A percentile compares a stretch with the other conserved stretches of the same genome.
These are phyloP conservation scores for Sporothrix protearum DNA, from an alignment of 2,329 filamentous ascomycete species.

Conservation along the genomic window DNA sequence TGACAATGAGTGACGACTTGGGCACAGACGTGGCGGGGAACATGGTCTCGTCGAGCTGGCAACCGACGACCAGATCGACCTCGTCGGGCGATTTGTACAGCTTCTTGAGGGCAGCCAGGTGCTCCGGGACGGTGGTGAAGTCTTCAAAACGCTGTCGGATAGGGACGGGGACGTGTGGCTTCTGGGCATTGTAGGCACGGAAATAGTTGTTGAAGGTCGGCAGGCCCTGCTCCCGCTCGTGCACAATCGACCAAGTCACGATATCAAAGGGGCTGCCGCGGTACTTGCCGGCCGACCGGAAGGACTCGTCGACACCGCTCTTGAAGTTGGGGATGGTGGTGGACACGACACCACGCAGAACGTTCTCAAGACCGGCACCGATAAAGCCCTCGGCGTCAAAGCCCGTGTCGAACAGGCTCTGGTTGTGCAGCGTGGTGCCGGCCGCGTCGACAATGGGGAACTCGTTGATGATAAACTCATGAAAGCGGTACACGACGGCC, in stretches of 20 bases:
- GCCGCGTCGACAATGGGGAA: constrained; percentile 25
- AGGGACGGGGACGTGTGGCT: constrained; percentile 21
- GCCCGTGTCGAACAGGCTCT: constrained; percentile 26
- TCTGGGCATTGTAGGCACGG: constrained; percentile 26
- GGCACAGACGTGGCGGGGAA: constrained; percentile 26
- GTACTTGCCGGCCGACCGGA: constrained; percentile 26
- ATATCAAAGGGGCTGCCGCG: constrained; percentile 26
- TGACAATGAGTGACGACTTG: constrained; percentile 26
- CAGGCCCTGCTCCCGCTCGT: constrained; percentile 27
- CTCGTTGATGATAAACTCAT: constrained; percentile 25
- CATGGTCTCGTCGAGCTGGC: constrained; percentile 27
- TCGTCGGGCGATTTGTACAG: constrained; percentile 27
- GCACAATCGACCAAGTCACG: constrained; percentile 26
- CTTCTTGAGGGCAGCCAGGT: constrained; percentile 19
- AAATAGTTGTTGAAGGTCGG: constrained; percentile 28
- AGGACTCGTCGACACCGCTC: constrained; percentile 26
- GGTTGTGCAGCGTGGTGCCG: constrained; percentile 23
- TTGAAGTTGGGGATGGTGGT: constrained; percentile 28
- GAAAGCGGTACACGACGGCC: constrained; percentile 28
- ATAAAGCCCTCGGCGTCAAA: constrained; percentile 26
- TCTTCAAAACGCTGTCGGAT: constrained; percentile 24
- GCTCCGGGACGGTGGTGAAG: constrained; percentile 24
- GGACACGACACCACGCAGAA: constrained; percentile 24
- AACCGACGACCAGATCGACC: constrained; percentile 28
- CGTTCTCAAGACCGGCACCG: constrained; percentile 27